Base-by-base conservation (phyloP, 2,329 filamentous ascomycete species). In the Xylariaceae sp. region DNA sequence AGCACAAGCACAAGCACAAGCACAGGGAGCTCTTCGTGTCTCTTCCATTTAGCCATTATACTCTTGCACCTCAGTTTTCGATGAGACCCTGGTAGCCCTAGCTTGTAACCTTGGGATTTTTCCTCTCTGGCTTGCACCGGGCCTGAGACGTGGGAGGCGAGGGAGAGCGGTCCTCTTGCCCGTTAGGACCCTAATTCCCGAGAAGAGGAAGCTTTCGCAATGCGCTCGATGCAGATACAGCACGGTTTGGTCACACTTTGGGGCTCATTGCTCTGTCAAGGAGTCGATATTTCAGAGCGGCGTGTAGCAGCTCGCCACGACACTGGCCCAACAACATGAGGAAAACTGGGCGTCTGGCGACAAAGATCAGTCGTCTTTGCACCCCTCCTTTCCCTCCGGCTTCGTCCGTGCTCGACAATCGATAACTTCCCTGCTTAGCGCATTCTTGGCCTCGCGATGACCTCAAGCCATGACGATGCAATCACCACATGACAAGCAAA, bases 61-160 rank as follows among this genome's bases (percentile, higher is more conserved):
- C 47, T 56, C 39, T 49, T 31, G 40, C 52, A 47, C 36, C 48
- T 56, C 31, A 44, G 48, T 37, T 50, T 14, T 56, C 56, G 41
- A 56, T 46, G 28, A 45, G 45, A 50, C 49, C 53, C 52, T 17
- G 41, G 52, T 17, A 44, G 37, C 17, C 26, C 56, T 33, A 37
- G 48, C 41, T 40, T 40, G 53, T 51, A 53, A 60, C 53, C 39
- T 53, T 60, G 57, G 56, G 46, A 37, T 41, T 49, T 48, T 41
- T 24, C 24, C 24, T 53, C 39, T 44, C 34, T 44, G 54, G 54
- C 45, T 36, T 52, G 33, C 50, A 31, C 53, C 54, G 53, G 58
- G 51, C 44, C 56, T 65, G 46, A 50, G 47, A 56, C 53, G 52
- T 61, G 43, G 47, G 56, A 47, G 59, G 62, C 62, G 58, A 66